A percentile compares a stretch with the other conserved stretches of the same genome.
Evolutionary conservation across 2,329 filamentous ascomycete genomes (phyloP).

Genomic region (Botrytis aclada): DNA sequence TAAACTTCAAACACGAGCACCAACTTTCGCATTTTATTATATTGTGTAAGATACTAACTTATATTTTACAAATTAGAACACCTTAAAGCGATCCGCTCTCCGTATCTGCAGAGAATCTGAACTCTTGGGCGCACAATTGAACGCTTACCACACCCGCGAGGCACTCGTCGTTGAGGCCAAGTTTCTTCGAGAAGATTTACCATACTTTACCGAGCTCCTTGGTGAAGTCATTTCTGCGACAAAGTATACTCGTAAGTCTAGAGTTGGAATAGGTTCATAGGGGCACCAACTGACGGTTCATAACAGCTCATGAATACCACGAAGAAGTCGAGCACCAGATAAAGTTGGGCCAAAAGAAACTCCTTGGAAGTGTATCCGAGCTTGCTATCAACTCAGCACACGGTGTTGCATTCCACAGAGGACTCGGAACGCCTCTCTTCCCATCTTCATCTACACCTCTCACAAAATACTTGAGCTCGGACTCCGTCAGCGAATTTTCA

Average conservation of each 20-base stretch:
- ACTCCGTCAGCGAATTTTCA: constrained; percentile 72
- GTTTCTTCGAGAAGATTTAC: constrained; percentile 92
- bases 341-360: constrained; percentile 70
- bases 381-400: constrained; percentile 86
- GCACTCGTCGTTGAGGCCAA: constrained; percentile 88
- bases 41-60: constrained; percentile 18
- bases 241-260: constrained; percentile 70
- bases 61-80: constrained; percentile 57
- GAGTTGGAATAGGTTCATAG: too few relatives aligned
- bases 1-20: constrained; percentile 27
- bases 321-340: constrained; percentile 82
- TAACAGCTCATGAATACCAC: constrained; percentile 78
- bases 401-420: constrained; percentile 84
- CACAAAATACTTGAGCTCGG: constrained; percentile 76
- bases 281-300: neutral
- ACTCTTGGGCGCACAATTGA: constrained; percentile 88
- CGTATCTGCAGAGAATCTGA: constrained; percentile 94
- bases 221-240: constrained; percentile 87
- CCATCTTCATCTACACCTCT: constrained; percentile 69
- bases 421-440: constrained; percentile 76
- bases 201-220: constrained; percentile 95
- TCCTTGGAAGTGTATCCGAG: constrained; percentile 58
- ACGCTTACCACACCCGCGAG: constrained; percentile 86
- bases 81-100: constrained; percentile 80
- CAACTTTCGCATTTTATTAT: neutral